Evolutionary conservation across 2,329 filamentous ascomycete genomes (phyloP).

Genomic region (Phialocephala subalpina): DNA sequence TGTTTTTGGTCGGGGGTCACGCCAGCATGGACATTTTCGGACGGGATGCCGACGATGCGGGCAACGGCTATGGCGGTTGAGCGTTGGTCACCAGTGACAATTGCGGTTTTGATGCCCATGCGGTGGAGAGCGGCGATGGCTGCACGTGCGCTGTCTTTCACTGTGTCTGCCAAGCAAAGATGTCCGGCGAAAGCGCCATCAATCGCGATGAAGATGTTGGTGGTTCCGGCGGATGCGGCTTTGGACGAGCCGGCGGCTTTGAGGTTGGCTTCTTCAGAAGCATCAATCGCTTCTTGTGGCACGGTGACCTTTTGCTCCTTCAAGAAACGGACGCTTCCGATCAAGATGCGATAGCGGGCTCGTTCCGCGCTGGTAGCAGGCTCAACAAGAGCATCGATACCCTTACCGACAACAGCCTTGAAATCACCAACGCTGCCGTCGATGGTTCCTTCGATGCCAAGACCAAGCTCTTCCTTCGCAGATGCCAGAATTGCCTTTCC

Average conservation of each 20-base stretch:
- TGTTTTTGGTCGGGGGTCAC: conserved; percentile 93
- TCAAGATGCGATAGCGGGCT: conserved; percentile 77
- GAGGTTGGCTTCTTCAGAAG: conserved; percentile 65
- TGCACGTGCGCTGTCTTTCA: conserved; percentile 87
- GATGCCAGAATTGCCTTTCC: conserved; percentile 84
- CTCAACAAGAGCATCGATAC: conserved; percentile 83
- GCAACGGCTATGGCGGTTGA: conserved; percentile 88
- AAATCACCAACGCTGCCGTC: conserved; percentile 90
- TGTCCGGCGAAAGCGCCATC: conserved; percentile 82
- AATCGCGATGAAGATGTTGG: conserved; percentile 91
- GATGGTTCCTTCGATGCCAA: conserved; percentile 76
- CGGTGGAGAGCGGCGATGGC: conserved; percentile 82
- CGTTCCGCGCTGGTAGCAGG: conserved; percentile 74
- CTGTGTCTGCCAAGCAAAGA: conserved; percentile 85
- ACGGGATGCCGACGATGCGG: conserved; percentile 79
- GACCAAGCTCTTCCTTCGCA: conserved; percentile 77
- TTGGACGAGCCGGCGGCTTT: conserved; percentile 49
- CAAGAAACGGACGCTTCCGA: conserved; percentile 85
- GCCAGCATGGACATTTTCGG: conserved; percentile 81
- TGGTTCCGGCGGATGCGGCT: conserved; percentile 70
- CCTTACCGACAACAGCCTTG: conserved; percentile 81
- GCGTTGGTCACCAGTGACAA: conserved; percentile 92
- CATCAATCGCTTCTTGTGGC: conserved; percentile 67
- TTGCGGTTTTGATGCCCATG: conserved; percentile 87
- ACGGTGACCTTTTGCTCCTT: conserved; percentile 73